Base-by-base conservation (phyloP, 2,329 filamentous ascomycete genomes). In the Calonectria crousiana region DNA sequence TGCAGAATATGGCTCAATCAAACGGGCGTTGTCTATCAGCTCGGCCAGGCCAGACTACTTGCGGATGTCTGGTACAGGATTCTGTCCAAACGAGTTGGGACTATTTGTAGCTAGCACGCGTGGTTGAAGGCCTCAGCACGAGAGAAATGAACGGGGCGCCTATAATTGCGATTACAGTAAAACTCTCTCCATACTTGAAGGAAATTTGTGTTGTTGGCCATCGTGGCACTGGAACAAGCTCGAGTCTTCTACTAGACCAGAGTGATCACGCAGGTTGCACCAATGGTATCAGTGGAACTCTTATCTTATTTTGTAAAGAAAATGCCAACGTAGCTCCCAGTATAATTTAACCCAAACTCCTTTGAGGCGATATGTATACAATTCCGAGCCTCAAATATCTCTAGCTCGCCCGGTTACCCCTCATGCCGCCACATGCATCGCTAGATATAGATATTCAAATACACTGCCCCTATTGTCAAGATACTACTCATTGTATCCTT, bases 401-500 rank as follows among this genome's bases (percentile, higher is more conserved):
- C 76, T 74, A 64, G 72, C 71, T 77, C 65, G 70, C 69, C 51
- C 64, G 34, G 41, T 49, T 51, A 53, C 66, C 47, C 11, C 66
- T 32, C 20, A 28, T 60, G 30, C 74, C 73, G 70, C 71, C 76
- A 67, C 71, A 76, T 74, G 68, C 72, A 51, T 66, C 34, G 56
- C 30, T 66, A 67, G 38, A 71, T 44, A 66, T 68, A 30, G 38
- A 66, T 74, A 68, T 51, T 70, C 67, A 60, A 71, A 71, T 38
- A 69, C 51, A 56, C 20, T 6, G 44, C 34, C 56, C 23, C 53
- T 3, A 30, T 26, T n/a, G 16, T 11, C 23, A 30, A 47, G 18
- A 30, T 18, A 20, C 71, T 79, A 78, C 58, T 81, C 75, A 23
- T 85, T 81, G 65, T 81, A 85, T 0, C 79, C 84, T 41, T 81